Base-by-base conservation (phyloP, 345 rosid genomes). In the Brassica juncea region DNA sequence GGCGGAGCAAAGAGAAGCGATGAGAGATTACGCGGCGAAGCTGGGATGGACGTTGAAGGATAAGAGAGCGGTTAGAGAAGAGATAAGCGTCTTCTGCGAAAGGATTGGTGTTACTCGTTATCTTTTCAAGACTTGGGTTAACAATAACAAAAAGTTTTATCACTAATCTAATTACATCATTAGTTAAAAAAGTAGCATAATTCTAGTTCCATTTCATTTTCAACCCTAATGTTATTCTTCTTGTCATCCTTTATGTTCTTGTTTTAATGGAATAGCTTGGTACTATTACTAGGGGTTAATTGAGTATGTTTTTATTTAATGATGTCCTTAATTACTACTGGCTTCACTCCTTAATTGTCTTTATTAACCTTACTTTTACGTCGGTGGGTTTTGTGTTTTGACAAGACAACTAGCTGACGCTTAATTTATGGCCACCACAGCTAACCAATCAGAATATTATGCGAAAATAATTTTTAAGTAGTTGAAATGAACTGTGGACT, bases 1-100 rank as follows among this genome's bases (percentile, higher is more conserved):
- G 71, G 68, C 7, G 65, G 78, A 62, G 68, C 84, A 85, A 55
- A 82, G 70, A 21, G 81, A 80, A 8, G 82, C 87, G 3, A 82
- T 82, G 84, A 73, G 66, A 66, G 78, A 35, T 1, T 82, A 80
- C 8, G 85, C 85, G 62, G 84, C 39, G 62, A 77, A 76, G 66
- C n/a, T 85, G 5, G 85, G 85, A 16, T 80, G 87, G 87, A 80
- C 80, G 59, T 66, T 85, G 78, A 77, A 82, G 77, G 77, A 77
- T 68, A 82, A 80, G 79, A 66, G 81, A 76, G 74, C 25, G 2
- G 42, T 73, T 42, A 39, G 73, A 74, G 85, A 57, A 30, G 84
- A 85, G 78, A 67, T 82, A 67, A 77, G 78, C 27, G 76, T 73
- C 37, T 82, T 85, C 28, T 85, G 87, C 58, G 81, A 82, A 59